A percentile compares a stretch with the other conserved stretches of the same genome.
Evolutionary conservation across 495 filamentous ascomycete species (phyloP).

Genomic region (Aspergillus bridgeri): DNA sequence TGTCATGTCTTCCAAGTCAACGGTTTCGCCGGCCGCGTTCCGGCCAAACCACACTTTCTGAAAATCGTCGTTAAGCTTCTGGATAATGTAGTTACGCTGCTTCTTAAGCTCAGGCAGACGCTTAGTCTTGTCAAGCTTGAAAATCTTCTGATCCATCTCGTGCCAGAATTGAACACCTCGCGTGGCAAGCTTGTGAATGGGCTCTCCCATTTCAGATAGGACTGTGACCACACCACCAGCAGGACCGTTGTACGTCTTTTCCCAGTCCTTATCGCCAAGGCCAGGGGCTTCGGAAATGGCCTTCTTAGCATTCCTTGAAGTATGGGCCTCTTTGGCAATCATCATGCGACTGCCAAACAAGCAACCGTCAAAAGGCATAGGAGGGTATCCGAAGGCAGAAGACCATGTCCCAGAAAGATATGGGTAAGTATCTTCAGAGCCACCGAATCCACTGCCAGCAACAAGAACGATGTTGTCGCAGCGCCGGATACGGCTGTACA

Average conservation of each 20-base stretch:
- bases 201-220: conserved; percentile 97
- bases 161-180: conserved; percentile 94
- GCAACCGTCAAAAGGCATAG: conserved; percentile 92
- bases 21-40: conserved; percentile 70
- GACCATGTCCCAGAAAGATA: conserved; percentile 91
- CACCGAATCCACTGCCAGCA: conserved; percentile 89
- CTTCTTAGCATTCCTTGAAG: conserved; percentile 88
- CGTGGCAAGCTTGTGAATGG: conserved; percentile 96
- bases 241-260: conserved; percentile 91
- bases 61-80: conserved; percentile 96
- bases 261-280: conserved; percentile 86
- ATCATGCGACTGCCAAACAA: conserved; percentile 91
- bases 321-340: conserved; percentile 93
- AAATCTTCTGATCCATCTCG: conserved; percentile 97
- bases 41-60: conserved; percentile 98
- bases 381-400: conserved; percentile 75
- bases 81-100: conserved; percentile 90
- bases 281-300: conserved; percentile 90
- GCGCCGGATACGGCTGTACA: conserved; percentile 81
- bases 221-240: conserved; percentile 97
- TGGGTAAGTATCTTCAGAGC: conserved; percentile 86
- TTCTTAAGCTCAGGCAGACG: conserved; percentile 89
- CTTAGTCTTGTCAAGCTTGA: conserved; percentile 93
- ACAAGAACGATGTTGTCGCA: conserved; percentile 83
- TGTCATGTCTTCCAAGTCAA: conserved; percentile 98